Percentiles rank a stretch among this genome's conserved stretches.
Evolutionary conservation across 2,329 filamentous ascomycete genomes (phyloP).

Genomic region (Colletotrichum camelliae): DNA sequence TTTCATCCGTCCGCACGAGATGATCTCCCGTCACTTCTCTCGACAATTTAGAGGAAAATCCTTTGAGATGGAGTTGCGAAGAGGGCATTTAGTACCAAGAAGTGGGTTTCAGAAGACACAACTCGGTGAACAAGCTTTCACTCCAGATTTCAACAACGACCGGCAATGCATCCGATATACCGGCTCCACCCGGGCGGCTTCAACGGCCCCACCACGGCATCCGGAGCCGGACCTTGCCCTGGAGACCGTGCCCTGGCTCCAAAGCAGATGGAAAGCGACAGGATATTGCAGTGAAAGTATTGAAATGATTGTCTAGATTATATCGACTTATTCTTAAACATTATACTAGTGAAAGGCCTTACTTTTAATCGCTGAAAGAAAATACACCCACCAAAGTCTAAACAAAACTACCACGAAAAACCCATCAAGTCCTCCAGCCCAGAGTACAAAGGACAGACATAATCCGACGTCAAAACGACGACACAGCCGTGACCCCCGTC

Average conservation of each 20-base stretch:
- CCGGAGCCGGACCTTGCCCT: background rate
- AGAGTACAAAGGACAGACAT: background rate
- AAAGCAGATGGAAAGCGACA: accelerated
- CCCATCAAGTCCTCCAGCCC: background rate
- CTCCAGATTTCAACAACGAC: background rate
- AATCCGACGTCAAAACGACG: background rate
- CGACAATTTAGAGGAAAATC: no score
- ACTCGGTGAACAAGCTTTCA: background rate
- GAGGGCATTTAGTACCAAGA: no score
- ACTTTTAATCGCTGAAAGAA: background rate
- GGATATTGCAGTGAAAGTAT: background rate
- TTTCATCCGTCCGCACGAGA: no score
- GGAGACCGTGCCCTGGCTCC: background rate
- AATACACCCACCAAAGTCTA: background rate
- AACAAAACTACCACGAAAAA: background rate
- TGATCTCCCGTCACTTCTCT: no score
- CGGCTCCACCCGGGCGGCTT: accelerated
- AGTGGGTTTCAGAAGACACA: no score
- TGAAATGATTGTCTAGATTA: background rate
- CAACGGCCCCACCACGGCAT: background rate
- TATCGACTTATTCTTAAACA: background rate
- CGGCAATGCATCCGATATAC: background rate
- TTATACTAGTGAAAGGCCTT: background rate
- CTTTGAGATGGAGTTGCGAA: no score
- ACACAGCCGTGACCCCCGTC: background rate